phyloP scores from a whole-genome alignment of 225 moss, liverwort and hornwort genomes.

The Asterella californica region DNA sequence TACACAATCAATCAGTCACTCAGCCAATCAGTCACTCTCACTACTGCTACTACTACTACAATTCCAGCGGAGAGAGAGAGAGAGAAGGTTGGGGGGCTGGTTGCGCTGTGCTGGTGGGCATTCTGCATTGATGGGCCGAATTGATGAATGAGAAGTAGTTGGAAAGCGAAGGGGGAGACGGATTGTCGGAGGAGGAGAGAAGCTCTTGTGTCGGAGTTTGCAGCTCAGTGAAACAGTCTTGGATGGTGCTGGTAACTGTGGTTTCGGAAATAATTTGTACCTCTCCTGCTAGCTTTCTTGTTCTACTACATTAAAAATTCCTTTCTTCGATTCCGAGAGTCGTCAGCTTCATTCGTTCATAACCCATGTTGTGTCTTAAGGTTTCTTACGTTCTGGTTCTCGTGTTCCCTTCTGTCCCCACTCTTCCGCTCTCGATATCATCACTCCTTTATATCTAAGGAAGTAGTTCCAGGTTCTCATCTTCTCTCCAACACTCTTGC shows the following conservation, averaged over 20 bases:
- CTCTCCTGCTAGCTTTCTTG: background rate
- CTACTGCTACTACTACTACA: background rate
- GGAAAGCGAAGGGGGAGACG: conserved; percentile 1
- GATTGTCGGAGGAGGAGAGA: background rate
- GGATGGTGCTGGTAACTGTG: background rate
- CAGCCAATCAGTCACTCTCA: background rate
- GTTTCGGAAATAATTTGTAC: background rate
- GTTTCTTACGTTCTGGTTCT: background rate
- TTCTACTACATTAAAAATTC: background rate
- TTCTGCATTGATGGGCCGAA: background rate
- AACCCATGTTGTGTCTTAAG: conserved; percentile 7
- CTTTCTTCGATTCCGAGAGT: background rate
- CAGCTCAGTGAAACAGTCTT: background rate
- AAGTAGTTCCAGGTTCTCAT: background rate
- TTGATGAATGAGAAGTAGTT: conserved; percentile 16
- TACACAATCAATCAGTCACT: background rate
- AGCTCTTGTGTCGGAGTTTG: background rate
- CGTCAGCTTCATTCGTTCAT: background rate
- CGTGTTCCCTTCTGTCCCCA: no score
- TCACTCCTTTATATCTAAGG: background rate
- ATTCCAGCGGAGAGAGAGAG: background rate
- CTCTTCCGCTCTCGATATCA: background rate
- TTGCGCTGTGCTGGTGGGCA: background rate
- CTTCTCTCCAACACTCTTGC: background rate
- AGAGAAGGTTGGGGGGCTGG: background rate